A percentile compares a stretch with the other conserved stretches of the same genome.
These are phyloP conservation scores for Rhizophora apiculata DNA, from an alignment of 345 rosid genomes.

Conservation along the genomic window DNA sequence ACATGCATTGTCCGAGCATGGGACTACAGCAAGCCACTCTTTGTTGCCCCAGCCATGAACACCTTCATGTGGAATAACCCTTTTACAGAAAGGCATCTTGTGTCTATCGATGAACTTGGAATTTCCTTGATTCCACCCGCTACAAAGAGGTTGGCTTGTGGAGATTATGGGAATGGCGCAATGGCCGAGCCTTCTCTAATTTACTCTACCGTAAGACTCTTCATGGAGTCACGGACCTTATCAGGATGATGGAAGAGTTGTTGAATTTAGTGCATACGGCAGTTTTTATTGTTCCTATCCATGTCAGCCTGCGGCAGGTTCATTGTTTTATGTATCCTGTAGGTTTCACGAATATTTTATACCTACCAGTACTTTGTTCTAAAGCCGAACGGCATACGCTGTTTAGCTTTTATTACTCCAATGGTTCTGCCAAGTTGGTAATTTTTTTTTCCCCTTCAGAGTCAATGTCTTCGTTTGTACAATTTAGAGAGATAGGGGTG, in stretches of 20 bases:
- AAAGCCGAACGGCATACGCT: too few relatives aligned
- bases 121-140: constrained; percentile 83
- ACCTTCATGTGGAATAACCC: constrained; percentile 94
- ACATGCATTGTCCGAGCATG: constrained; percentile 90
- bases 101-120: constrained; percentile 83
- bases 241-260: constrained; percentile 16
- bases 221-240: constrained; percentile 57
- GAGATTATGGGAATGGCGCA: constrained; percentile 86
- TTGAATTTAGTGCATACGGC: background rate
- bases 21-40: constrained; percentile 81
- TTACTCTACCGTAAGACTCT: constrained; percentile 70
- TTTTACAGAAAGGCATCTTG: constrained; percentile 83
- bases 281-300: too few relatives aligned
- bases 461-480: too few relatives aligned
- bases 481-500: too few relatives aligned
- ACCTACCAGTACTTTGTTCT: too few relatives aligned
- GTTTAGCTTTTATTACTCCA: too few relatives aligned
- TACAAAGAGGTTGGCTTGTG: constrained; percentile 81
- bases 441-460: too few relatives aligned
- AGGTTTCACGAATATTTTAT: too few relatives aligned
- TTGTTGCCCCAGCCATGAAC: constrained; percentile 90
- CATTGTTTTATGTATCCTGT: background rate
- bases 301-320: background rate
- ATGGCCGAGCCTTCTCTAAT: constrained; percentile 91
- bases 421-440: too few relatives aligned